Conservation (phyloP, 169 alveolate species). For the Eimeria maxima region DNA sequence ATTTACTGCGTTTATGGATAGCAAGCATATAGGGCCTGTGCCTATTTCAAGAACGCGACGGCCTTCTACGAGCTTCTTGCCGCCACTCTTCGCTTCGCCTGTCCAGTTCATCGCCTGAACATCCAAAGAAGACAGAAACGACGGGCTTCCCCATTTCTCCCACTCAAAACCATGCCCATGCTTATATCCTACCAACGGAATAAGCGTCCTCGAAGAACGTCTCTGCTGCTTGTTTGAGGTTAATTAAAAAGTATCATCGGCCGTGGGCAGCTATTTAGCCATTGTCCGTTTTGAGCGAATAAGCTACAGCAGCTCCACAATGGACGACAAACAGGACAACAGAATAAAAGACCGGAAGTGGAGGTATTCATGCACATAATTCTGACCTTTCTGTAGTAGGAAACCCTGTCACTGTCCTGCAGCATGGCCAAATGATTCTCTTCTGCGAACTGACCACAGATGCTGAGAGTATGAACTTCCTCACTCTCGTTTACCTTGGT, state of each 20-base stretch:
- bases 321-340: neutral
- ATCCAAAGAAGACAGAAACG: neutral
- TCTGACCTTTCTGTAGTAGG: conserved; percentile 64
- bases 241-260: neutral
- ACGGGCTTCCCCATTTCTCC: neutral
- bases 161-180: neutral
- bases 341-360: neutral
- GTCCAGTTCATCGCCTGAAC: conserved; percentile 72
- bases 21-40: conserved; percentile 92
- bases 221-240: neutral
- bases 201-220: neutral
- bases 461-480: conserved; percentile 77
- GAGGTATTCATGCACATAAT: neutral
- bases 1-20: conserved; percentile 91
- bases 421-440: conserved; percentile 76
- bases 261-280: neutral
- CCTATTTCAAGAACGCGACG: conserved; percentile 91
- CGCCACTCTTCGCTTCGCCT: conserved; percentile 37
- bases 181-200: neutral
- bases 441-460: conserved; percentile 74
- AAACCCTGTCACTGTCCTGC: conserved; percentile 72
- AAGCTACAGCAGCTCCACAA: neutral
- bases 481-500: conserved; percentile 67
- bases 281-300: neutral
- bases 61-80: conserved; percentile 78